Evolutionary conservation across 768 basidiomycete species (phyloP), one percentile per base, ranked within the genome.

Genomic region (Leccinum disarticulatum): DNA sequence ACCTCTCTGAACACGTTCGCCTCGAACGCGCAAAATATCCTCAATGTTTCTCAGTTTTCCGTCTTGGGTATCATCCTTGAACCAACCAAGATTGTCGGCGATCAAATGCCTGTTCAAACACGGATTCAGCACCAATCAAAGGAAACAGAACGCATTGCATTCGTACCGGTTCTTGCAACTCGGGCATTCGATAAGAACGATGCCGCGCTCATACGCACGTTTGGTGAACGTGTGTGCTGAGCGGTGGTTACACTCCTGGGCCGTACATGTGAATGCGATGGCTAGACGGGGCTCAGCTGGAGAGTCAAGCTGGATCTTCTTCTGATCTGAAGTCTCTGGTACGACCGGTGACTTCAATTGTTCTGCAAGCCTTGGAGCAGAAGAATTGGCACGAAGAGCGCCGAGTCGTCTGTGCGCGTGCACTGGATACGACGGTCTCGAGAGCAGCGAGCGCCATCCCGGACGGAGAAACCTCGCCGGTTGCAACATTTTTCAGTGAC

Each of bases 71-170:
- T 77, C 82, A 30, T 94, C 91, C 66, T 91, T 87, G 77, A 96
- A 96, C 94, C 94, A 96, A 1, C 90, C 90, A 13, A 96, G 75
- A 66, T 96, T 87, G 69, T 96, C 94, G 4, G 94, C 94, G 64
- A 94, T 92, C 10, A 95, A 76, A 72, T 93, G 90, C 31, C 90
- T 92, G 61, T 25, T 58, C 25, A 15, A 13, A 27, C 25, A 14
- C 2, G 6, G 7, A 15, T 15, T 48, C 47, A 61, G 59, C 22
- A 8, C 28, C 4, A 5, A n/a, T 14, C 8, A 22, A 4, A 17
- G 43, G 48, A 49, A 50, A 36, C 15, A 19, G 48, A 25, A 31
- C 19, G 27, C 17, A 27, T 27, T 0, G 38, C 36, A 31, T 74
- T 15, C 86, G 55, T 69, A 93, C 91, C 95, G 78, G 67, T 91